Base-by-base conservation (phyloP, 768 basidiomycete genomes). In the Russula vinacea region DNA sequence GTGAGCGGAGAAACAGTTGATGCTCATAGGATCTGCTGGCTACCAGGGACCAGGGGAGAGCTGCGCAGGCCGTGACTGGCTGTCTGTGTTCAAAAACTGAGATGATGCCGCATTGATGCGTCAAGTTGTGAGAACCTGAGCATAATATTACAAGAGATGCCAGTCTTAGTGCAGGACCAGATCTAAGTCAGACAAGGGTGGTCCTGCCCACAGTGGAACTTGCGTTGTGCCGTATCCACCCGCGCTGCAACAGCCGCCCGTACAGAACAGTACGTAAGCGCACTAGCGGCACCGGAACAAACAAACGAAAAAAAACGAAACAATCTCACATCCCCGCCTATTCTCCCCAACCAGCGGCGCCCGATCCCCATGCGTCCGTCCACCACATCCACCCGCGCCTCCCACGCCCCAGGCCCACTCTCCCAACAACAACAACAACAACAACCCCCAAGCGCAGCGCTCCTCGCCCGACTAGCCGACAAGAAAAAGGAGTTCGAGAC, bases 401-500 rank as follows among this genome's bases (percentile, higher is more conserved):
- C 83, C 84, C 49, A 78, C 76, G 22, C 84, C 83, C 16, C 81
- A 85, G 67, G 47, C 76, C 42, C 72, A 10, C 62, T 29, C 29
- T 5, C 29, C 29, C 29, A 29, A 29, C 29, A 29, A 29, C 29
- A 29, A 29, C 29, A 29, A 29, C 29, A 29, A 29, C 29, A 29
- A 29, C 29, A 29, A 29, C 73, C 75, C 8, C 77, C 77, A 47
- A 80, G 77, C 56, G 76, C 83, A 2, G 83, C 82, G 0, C 80
- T 84, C 1, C 63, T 76, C 1, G 78, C 83, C 19, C 86, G 85
- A 67, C 79, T 89, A 50, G 60, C 79, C 2, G 89, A 92, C 70
- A 91, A 91, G 78, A 91, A 89, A 77, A 91, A 89, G 71, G 90
- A 92, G 72, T 84, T 78, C 60, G 89, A 90, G 60, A 88, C 87